Evolutionary conservation across 2,329 filamentous ascomycete genomes (phyloP), one percentile per base, ranked within the genome.

Genomic region (Aspergillus awamori): DNA sequence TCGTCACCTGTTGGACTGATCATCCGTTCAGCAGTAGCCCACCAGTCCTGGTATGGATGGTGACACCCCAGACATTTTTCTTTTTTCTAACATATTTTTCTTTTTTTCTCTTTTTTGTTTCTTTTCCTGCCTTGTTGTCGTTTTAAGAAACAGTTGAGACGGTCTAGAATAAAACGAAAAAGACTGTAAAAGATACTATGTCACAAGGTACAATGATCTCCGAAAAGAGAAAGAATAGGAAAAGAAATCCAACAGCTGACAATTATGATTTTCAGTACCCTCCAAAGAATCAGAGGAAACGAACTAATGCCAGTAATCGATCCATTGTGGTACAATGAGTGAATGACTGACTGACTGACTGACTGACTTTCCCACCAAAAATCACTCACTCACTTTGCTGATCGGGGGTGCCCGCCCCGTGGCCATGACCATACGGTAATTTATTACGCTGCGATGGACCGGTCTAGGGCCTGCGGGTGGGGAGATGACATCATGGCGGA

Each of bases 401-500:
- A 61, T 64, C 47, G 33, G 61, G 53, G 53, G 28, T 53, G 57
- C 49, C 28, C 43, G 59, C 62, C 33, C 51, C 52, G 58, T 57
- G 20, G 60, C 43, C 55, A 52, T 67, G 55, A 63, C 58, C 52
- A 58, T 63, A 65, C 60, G 28, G 63, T 63, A 36, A 15, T 36
- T 36, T 36, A 63, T 57, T 60, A 52, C 62, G 52, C 45, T 43
- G 24, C 17, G 57, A 70, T 72, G 58, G 71, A 72, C 70, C 70
- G 71, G 70, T 73, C 71, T 73, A 70, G 68, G 64, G 63, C 67
- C 58, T 65, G 38, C 55, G 15, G 17, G 26, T 67, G 69, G 45
- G 26, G 60, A 15, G 22, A 64, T 72, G 70, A 73, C 68, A 67
- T 73, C 70, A 73, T 63, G 15, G 5, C 15, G 33, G 36, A 48